Percentiles rank a stretch among this genome's conserved stretches.
These are phyloP conservation scores for Metschnikowia kofuensis DNA, from an alignment of 805 yeast genomes.

Conservation along the genomic window DNA sequence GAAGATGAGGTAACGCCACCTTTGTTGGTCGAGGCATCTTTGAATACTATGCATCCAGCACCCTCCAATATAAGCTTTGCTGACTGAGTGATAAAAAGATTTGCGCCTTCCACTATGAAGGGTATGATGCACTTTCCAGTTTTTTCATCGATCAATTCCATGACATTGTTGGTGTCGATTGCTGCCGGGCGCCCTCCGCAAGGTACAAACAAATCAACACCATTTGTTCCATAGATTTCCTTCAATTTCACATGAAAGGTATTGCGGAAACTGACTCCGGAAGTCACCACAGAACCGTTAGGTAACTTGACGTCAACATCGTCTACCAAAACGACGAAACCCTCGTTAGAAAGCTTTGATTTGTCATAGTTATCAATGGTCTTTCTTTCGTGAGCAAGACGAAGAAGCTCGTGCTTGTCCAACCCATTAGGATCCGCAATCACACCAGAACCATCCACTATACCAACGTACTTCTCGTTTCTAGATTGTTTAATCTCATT, in stretches of 20 bases:
- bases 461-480: constrained; percentile 78
- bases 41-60: constrained; percentile 84
- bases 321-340: constrained; percentile 82
- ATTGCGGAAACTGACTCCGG: constrained; percentile 89
- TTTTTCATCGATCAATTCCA: constrained; percentile 63
- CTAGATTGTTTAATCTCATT: constrained; percentile 88
- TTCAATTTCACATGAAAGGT: constrained; percentile 76
- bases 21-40: constrained; percentile 96
- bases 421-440: constrained; percentile 89
- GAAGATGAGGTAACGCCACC: constrained; percentile 99
- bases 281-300: constrained; percentile 66
- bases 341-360: constrained; percentile 64
- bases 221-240: constrained; percentile 55
- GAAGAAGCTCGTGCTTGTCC: constrained; percentile 70
- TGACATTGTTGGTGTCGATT: constrained; percentile 80
- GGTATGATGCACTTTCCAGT: constrained; percentile 79
- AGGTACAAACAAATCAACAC: constrained; percentile 86
- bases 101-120: constrained; percentile 96
- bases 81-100: constrained; percentile 88
- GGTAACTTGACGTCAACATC: constrained; percentile 80
- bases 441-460: constrained; percentile 96
- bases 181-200: constrained; percentile 99
- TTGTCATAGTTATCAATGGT: constrained; percentile 71
- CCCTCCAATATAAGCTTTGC: constrained; percentile 84
- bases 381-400: constrained; percentile 74